These are phyloP conservation scores for Vicia villosa DNA, from an alignment of 306 rosid genomes.

Conservation along the genomic window DNA sequence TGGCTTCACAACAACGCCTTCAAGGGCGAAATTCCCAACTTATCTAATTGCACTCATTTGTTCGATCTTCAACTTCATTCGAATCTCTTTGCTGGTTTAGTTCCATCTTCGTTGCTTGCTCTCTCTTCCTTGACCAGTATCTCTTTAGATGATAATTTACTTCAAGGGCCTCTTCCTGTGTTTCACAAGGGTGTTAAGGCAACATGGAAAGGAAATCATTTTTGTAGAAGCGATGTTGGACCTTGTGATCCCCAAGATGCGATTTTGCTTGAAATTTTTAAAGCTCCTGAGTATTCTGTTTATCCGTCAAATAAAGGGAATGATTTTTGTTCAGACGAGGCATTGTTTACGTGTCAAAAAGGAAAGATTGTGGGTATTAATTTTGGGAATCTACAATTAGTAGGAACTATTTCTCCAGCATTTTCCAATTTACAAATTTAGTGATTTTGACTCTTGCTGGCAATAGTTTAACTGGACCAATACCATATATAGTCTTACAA, in stretches of 20 bases:
- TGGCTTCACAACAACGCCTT: neutral
- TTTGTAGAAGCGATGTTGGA: constrained; percentile 59
- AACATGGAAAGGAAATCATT: constrained; percentile 54
- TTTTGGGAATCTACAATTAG: neutral
- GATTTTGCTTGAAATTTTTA: neutral
- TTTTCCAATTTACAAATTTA: constrained; percentile 47
- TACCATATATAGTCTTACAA: no score
- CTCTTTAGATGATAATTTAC: constrained; percentile 55
- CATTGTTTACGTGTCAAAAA: neutral
- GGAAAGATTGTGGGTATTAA: neutral
- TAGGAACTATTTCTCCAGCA: neutral
- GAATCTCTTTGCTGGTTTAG: constrained; percentile 17
- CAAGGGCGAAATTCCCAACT: neutral
- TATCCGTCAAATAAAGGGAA: neutral
- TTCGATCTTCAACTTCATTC: neutral
- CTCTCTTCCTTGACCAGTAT: constrained; percentile 47
- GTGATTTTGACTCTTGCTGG: no score
- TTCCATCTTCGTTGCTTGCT: constrained; percentile 51
- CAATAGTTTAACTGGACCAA: no score
- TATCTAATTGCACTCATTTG: neutral
- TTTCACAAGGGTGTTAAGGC: constrained; percentile 44
- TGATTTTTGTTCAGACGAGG: neutral
- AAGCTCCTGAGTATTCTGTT: neutral
- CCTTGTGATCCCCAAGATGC: neutral
- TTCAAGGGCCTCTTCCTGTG: constrained; percentile 65